These are phyloP conservation scores for Cladosporium sp. DNA, from an alignment of 2,329 filamentous ascomycete species.

Conservation along the genomic window DNA sequence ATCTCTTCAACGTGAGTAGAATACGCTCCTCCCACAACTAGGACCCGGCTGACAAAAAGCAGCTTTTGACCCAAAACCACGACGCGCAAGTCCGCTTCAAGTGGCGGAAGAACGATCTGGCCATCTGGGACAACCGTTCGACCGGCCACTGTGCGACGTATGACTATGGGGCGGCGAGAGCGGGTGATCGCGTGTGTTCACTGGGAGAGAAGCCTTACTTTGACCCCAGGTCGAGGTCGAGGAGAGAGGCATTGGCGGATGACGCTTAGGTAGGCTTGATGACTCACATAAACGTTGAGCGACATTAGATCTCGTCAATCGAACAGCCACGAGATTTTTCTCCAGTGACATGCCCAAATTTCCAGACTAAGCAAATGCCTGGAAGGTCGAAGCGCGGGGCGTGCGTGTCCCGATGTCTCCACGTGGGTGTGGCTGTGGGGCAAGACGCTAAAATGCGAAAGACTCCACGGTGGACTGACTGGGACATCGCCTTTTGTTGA, in stretches of 20 bases:
- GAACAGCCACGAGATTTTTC: not conserved
- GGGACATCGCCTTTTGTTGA: not conserved
- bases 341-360: not conserved
- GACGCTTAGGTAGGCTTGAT: not conserved
- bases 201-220: constrained; percentile 52
- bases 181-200: constrained; percentile 49
- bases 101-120: constrained; percentile 46
- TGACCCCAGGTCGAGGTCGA: constrained; percentile 45
- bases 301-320: not conserved
- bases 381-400: not conserved
- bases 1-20: constrained; percentile 67
- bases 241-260: constrained; percentile 19
- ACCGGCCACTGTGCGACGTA: constrained; percentile 57
- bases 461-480: not conserved
- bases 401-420: not conserved
- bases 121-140: constrained; percentile 62
- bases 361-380: not conserved
- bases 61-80: constrained; percentile 43
- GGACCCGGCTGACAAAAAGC: constrained; percentile 35
- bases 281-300: not conserved
- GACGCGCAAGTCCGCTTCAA: constrained; percentile 46
- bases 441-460: not conserved
- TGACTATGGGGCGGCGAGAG: constrained; percentile 51
- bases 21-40: constrained; percentile 28
- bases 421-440: not conserved